A percentile compares a stretch with the other conserved stretches of the same genome.
Conservation (phyloP, 495 filamentous ascomycete genomes). For the Penicillium longicatenatum region DNA sequence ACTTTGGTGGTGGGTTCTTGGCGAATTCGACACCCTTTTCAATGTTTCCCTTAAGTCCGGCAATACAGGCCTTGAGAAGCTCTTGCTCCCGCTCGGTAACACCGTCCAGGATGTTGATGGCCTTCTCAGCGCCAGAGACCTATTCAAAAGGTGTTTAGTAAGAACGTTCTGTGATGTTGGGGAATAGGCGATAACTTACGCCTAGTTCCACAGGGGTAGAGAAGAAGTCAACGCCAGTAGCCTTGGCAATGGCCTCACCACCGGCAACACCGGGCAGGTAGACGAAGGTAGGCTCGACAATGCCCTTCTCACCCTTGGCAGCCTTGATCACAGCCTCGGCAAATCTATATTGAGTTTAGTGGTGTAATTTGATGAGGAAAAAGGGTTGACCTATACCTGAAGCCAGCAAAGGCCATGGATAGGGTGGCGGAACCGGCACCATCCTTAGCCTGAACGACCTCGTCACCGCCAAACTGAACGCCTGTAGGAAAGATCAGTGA, state of each 20-base stretch:
- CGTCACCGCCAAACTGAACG: constrained; percentile 97
- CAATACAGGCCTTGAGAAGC: constrained; percentile 72
- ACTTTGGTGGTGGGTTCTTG: constrained; percentile 79
- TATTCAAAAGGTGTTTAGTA: constrained; percentile 41
- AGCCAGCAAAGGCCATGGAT: constrained; percentile 97
- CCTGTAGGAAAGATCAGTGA: constrained; percentile 42
- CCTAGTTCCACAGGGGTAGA: constrained; percentile 93
- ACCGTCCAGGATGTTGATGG: constrained; percentile 70
- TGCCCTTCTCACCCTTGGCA: constrained; percentile 79
- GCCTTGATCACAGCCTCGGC: constrained; percentile 93
- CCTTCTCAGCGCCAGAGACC: constrained; percentile 81
- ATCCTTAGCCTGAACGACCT: constrained; percentile 98
- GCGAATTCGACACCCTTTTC: constrained; percentile 88
- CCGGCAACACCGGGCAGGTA: constrained; percentile 89
- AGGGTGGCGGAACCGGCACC: constrained; percentile 93
- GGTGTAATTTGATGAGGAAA: background rate
- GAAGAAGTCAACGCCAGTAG: constrained; percentile 88
- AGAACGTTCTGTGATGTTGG: background rate
- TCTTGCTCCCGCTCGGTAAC: constrained; percentile 82
- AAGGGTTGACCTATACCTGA: constrained; percentile 58
- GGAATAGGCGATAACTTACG: constrained; percentile 54
- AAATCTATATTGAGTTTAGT: constrained; percentile 59
- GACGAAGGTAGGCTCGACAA: constrained; percentile 92
- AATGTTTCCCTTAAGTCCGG: constrained; percentile 87
- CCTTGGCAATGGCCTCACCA: constrained; percentile 80